phyloP scores from a whole-genome alignment of 2,329 filamentous ascomycete genomes.

The Incumbomyces lentus region DNA sequence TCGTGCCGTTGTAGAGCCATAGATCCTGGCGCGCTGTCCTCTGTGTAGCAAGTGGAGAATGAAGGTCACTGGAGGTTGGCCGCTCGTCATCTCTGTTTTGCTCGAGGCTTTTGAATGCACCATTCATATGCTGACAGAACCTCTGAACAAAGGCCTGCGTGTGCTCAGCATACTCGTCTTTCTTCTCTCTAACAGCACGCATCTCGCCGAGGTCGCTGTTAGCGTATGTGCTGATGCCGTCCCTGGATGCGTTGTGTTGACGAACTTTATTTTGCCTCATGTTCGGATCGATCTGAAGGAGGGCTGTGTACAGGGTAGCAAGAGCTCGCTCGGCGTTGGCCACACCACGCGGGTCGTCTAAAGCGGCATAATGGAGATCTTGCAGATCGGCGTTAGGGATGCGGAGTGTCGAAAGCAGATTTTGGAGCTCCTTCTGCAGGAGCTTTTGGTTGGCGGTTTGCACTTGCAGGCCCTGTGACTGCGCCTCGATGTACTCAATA shows the following conservation, averaged over 20 bases:
- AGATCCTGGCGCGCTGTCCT: slow-evolving; percentile 61
- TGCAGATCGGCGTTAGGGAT: slow-evolving; percentile 69
- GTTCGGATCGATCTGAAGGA: slow-evolving; percentile 83
- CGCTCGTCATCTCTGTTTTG: slow-evolving; percentile 50
- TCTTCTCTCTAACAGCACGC: slow-evolving; percentile 90
- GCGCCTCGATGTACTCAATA: slow-evolving; percentile 92
- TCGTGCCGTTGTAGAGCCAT: slow-evolving; percentile 79
- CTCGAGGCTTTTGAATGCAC: slow-evolving; percentile 67
- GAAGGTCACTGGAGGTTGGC: slow-evolving; percentile 31
- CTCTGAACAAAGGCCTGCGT: slow-evolving; percentile 67
- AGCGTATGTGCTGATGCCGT: slow-evolving; percentile 47
- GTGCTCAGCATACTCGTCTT: slow-evolving; percentile 73
- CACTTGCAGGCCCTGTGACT: slow-evolving; percentile 91
- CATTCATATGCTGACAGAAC: slow-evolving; percentile 69
- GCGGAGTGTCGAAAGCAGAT: slow-evolving; percentile 79
- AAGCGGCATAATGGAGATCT: slow-evolving; percentile 60
- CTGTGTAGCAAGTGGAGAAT: slow-evolving; percentile 54
- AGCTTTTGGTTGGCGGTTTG: slow-evolving; percentile 96
- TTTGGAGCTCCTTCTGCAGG: slow-evolving; percentile 78
- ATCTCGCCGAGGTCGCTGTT: slow-evolving; percentile 72
- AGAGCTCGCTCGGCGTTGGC: slow-evolving; percentile 68
- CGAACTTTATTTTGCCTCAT: slow-evolving; percentile 49
- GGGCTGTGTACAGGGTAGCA: slow-evolving; percentile 77
- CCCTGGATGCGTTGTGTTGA: slow-evolving; percentile 26
- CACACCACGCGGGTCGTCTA: slow-evolving; percentile 61